phyloP scores from a whole-genome alignment of 2,329 filamentous ascomycete genomes.

The Colletotrichum salicis region DNA sequence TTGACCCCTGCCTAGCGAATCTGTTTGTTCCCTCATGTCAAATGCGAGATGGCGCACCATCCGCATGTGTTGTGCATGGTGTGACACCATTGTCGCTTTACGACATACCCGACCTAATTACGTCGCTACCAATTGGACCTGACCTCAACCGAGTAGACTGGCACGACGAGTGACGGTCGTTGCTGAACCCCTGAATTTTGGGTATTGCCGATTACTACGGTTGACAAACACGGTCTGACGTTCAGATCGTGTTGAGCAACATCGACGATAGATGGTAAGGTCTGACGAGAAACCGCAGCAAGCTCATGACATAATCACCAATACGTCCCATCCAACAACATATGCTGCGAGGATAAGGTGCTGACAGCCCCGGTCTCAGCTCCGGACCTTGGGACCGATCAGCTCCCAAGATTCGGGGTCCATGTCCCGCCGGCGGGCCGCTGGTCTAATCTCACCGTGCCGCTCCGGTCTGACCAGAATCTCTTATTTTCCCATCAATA shows the following conservation, averaged over 20 bases:
- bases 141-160: constrained; percentile 2
- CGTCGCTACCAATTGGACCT: neutral
- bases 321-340: neutral
- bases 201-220: neutral
- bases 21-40: neutral
- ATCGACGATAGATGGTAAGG: neutral
- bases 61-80: neutral
- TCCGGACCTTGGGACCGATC: neutral
- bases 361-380: neutral
- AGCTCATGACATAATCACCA: neutral
- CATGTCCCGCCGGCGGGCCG: constrained; percentile 5
- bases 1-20: neutral
- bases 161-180: neutral
- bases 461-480: neutral
- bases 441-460: neutral
- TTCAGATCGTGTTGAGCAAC: neutral
- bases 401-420: neutral
- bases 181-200: neutral
- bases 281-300: neutral
- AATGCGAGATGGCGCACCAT: constrained; percentile 6
- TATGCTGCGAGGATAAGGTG: neutral
- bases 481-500: neutral
- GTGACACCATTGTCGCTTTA: neutral
- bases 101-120: neutral
- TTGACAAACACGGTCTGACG: neutral